Percentiles rank a stretch among this genome's conserved stretches.
These are phyloP conservation scores for Arabidopsis lyrata DNA, from an alignment of 441 rosid species.

Conservation along the genomic window DNA sequence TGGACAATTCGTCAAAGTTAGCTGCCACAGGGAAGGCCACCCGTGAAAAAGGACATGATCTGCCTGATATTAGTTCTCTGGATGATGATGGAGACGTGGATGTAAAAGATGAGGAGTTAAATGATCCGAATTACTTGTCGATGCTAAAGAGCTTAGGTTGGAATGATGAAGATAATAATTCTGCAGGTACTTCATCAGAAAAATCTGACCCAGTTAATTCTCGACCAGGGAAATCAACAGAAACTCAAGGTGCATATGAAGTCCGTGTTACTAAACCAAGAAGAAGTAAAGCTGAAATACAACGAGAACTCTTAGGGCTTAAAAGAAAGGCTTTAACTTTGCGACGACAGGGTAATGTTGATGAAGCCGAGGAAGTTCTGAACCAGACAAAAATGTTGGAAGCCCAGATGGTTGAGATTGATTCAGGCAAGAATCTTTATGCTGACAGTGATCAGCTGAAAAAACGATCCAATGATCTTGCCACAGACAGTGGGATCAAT, in stretches of 20 bases:
- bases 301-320: slow-evolving; percentile 82
- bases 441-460: slow-evolving; percentile 40
- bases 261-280: slow-evolving; percentile 43
- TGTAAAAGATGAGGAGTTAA: slow-evolving; percentile 74
- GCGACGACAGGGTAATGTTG: slow-evolving; percentile 80
- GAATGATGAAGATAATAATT: slow-evolving; percentile 61
- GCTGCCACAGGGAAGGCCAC: slow-evolving; percentile 41
- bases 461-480: slow-evolving; percentile 21
- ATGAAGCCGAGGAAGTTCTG: slow-evolving; percentile 82
- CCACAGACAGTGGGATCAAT: slow-evolving; percentile 36
- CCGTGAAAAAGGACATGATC: slow-evolving; percentile 42
- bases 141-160: slow-evolving; percentile 71
- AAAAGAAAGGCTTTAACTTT: slow-evolving; percentile 83
- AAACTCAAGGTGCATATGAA: slow-evolving; percentile 38
- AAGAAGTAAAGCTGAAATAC: slow-evolving; percentile 80
- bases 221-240: slow-evolving; percentile 37
- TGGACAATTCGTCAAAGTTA: slow-evolving; percentile 55
- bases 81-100: slow-evolving; percentile 58
- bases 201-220: slow-evolving; percentile 43
- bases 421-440: slow-evolving; percentile 53
- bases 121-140: slow-evolving; percentile 70
- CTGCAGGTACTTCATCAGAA: slow-evolving; percentile 34
- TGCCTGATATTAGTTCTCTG: slow-evolving; percentile 39
- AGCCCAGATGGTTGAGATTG: slow-evolving; percentile 67
- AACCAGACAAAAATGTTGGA: slow-evolving; percentile 68